Base-by-base conservation (phyloP, 495 filamentous ascomycete genomes). In the Tuber melanosporum region DNA sequence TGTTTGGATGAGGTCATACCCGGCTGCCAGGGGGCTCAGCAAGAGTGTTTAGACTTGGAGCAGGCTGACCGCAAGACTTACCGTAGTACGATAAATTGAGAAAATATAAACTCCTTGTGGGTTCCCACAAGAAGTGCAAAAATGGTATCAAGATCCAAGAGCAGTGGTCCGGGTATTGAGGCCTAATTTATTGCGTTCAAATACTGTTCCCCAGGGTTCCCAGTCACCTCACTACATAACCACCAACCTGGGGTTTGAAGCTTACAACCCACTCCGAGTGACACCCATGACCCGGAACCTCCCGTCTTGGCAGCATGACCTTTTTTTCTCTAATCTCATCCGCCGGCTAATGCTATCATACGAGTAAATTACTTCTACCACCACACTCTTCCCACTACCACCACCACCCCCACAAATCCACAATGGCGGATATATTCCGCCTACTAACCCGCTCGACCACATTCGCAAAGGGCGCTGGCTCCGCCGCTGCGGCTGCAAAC, bases 381-480 rank as follows among this genome's bases (percentile, higher is more conserved):
- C 22, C 17, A 22, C 26, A 57, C 44, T 1, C 39, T 47, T 17
- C 19, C 42, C 2, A 57, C 12, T 20, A n/a, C 57, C 1, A 57
- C 2, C 12, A n/a, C 57, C 12, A n/a, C 22, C 57, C 10, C 10
- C n/a, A 36, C 26, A 36, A 36, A 4, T n/a, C 19, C 45, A 43
- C 57, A 74, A 83, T 83, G 81, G 73, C 81, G 36, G 90, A 92
- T 83, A 88, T 91, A 77, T 85, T 92, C 75, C 91, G 89, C 80
- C 85, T 93, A 19, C 86, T 93, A 74, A 91, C 91, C 22, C 86
- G 91, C 73, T 90, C 90, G 66, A 88, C 89, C 15, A 91, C 81
- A 3, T 80, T 84, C 17, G 83, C 85, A 70, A 83, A 83, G 36
- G 74, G 80, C 36, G 78, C 83, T 1, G 77, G 80, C 20, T 46